phyloP scores from a whole-genome alignment of 495 filamentous ascomycete genomes.

The Neurospora africana region DNA sequence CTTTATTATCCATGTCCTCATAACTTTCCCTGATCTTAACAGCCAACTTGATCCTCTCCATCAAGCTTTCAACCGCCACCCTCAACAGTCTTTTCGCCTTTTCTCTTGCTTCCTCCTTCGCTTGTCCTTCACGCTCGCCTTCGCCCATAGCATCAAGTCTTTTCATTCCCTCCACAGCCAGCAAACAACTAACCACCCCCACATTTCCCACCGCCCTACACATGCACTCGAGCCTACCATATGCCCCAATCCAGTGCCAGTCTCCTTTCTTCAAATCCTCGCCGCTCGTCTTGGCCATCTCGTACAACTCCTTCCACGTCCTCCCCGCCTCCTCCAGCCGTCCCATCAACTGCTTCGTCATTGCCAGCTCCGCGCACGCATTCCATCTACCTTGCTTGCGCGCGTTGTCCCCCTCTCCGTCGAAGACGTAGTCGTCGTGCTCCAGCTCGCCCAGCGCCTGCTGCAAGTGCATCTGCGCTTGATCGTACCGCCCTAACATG shows the following conservation, averaged over 20 bases:
- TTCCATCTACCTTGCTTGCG: not conserved
- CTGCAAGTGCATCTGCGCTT: conserved; percentile 3
- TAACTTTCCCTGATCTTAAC: not conserved
- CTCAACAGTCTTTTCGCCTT: not conserved
- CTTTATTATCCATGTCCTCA: not conserved
- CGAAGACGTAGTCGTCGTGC: not conserved
- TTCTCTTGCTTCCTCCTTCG: not conserved
- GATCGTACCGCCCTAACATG: conserved; percentile 12
- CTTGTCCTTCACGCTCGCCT: not conserved
- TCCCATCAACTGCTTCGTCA: conserved; percentile 19
- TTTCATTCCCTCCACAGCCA: conserved; percentile 4
- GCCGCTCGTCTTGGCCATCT: conserved; percentile 11
- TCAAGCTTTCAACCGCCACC: conserved; percentile 3
- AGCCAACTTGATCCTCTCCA: conserved; percentile 1
- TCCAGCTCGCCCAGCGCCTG: conserved; percentile 5
- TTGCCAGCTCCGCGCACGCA: conserved; percentile 15
- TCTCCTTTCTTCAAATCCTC: not conserved
- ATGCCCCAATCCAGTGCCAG: not conserved
- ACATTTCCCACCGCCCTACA: conserved; percentile 27
- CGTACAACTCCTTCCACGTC: conserved; percentile 15
- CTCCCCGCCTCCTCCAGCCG: conserved; percentile 13
- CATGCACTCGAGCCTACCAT: not conserved
- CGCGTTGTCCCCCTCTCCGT: not conserved
- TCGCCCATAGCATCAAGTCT: not conserved
- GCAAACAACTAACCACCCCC: conserved; percentile 25